These are phyloP conservation scores for Tetracladium marchalianum DNA, from an alignment of 495 filamentous ascomycete species.

Conservation along the genomic window DNA sequence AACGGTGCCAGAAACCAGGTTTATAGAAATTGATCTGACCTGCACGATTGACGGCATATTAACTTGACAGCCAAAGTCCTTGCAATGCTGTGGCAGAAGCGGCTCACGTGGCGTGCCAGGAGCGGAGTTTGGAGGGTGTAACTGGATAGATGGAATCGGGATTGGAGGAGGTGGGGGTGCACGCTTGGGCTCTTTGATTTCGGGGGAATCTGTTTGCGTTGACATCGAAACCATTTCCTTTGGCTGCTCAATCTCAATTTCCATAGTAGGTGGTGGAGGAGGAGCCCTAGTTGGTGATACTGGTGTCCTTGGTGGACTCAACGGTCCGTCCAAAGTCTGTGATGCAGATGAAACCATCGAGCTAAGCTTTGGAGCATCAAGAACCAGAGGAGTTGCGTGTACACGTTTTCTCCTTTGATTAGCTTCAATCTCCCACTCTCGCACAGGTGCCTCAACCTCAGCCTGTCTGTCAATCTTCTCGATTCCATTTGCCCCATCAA, in stretches of 20 bases:
- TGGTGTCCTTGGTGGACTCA: slow-evolving; percentile 61
- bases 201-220: slow-evolving; percentile 58
- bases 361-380: slow-evolving; percentile 25
- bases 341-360: slow-evolving; percentile 62
- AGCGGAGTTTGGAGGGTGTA: slow-evolving; percentile 44
- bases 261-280: slow-evolving; percentile 38
- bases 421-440: slow-evolving; percentile 52
- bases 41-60: slow-evolving; percentile 28
- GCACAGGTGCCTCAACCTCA: slow-evolving; percentile 30
- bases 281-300: slow-evolving; percentile 28
- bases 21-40: slow-evolving; percentile 61
- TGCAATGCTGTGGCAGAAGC: slow-evolving; percentile 41
- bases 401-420: slow-evolving; percentile 63
- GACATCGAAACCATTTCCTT: slow-evolving; percentile 43
- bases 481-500: slow-evolving; percentile 23
- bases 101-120: slow-evolving; percentile 45
- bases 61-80: slow-evolving; percentile 47
- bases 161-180: slow-evolving; percentile 27
- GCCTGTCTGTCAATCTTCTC: slow-evolving; percentile 25
- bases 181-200: slow-evolving; percentile 19
- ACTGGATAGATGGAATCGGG: slow-evolving; percentile 49
- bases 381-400: slow-evolving; percentile 28
- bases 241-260: slow-evolving; percentile 9
- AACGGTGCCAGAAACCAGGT: slow-evolving; percentile 84
- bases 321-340: slow-evolving; percentile 58